Evolutionary conservation across 2,329 filamentous ascomycete genomes (phyloP).

Genomic region (Akanthomyces lecanii): DNA sequence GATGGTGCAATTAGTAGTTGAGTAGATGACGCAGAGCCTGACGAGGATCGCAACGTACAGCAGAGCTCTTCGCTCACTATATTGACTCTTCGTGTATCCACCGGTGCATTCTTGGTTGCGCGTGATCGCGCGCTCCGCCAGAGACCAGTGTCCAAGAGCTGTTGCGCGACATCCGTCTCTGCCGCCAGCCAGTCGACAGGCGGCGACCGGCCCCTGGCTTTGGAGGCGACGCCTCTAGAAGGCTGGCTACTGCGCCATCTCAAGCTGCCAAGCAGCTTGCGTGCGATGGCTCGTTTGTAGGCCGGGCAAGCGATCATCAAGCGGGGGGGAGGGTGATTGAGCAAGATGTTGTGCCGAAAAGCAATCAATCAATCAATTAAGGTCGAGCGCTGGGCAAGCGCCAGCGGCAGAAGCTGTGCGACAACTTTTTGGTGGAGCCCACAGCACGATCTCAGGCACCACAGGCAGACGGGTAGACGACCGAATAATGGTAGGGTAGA

Average conservation of each 20-base stretch:
- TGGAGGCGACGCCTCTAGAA: neutral
- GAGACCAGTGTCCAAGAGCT: conserved; percentile 25
- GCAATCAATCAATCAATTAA: neutral
- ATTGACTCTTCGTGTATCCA: conserved; percentile 45
- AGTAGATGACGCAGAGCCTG: neutral
- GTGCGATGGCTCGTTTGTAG: neutral
- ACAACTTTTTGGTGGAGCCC: conserved; percentile 7
- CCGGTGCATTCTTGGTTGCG: neutral
- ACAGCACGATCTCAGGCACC: neutral
- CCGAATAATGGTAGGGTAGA: no score
- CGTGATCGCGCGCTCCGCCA: conserved; percentile 23
- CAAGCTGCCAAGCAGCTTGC: neutral
- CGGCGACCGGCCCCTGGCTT: neutral
- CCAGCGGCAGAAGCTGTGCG: neutral
- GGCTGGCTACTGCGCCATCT: neutral
- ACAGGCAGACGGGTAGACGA: no score
- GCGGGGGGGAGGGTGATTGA: neutral
- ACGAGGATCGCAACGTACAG: conserved; percentile 30
- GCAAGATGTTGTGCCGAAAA: neutral
- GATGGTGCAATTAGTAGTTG: neutral
- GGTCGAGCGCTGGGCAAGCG: neutral
- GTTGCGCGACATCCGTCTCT: conserved; percentile 19
- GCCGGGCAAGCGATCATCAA: conserved; percentile 8
- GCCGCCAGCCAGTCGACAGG: conserved; percentile 4
- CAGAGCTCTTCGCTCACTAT: conserved; percentile 50